Evolutionary conservation across 1,284 basidiomycete genomes (phyloP).

Genomic region (Cutaneotrichosporon mucoides): DNA sequence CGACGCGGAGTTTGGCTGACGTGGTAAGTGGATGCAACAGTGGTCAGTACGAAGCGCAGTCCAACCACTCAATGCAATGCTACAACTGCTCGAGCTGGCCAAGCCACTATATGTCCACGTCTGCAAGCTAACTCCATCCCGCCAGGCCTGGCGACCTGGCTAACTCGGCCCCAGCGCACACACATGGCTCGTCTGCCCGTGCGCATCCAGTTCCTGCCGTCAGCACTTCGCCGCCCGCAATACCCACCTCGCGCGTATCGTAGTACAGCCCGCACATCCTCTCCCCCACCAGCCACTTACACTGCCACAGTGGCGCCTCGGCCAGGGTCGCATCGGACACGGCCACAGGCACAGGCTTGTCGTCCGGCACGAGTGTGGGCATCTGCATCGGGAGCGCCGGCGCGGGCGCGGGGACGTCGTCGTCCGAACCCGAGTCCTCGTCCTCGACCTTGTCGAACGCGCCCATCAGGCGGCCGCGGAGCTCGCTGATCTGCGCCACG

Average conservation of each 20-base stretch:
- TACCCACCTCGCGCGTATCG: slow-evolving; percentile 19
- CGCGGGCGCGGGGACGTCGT: slow-evolving; percentile 8
- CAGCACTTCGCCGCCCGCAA: neutral
- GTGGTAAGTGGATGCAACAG: too few species aligned
- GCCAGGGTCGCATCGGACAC: slow-evolving; percentile 12
- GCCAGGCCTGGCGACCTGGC: too few species aligned
- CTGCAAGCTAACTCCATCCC: too few species aligned
- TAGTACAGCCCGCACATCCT: slow-evolving; percentile 12
- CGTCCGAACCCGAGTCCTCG: slow-evolving; percentile 12
- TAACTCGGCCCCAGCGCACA: neutral
- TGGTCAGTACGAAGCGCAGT: too few species aligned
- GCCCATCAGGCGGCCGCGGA: slow-evolving; percentile 35
- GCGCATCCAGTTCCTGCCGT: slow-evolving; percentile 16
- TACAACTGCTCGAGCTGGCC: too few species aligned
- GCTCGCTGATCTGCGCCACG: slow-evolving; percentile 20
- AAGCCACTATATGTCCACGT: too few species aligned
- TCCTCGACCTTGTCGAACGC: slow-evolving; percentile 21
- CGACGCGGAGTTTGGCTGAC: too few species aligned
- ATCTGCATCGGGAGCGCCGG: neutral
- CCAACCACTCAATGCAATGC: too few species aligned
- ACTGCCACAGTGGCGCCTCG: slow-evolving; percentile 15
- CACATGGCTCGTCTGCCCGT: slow-evolving; percentile 16
- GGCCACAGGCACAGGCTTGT: neutral
- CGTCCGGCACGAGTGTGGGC: slow-evolving; percentile 11
- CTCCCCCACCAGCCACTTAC: slow-evolving; percentile 20